Evolutionary conservation across 192 early-diverging fungal genomes (phyloP).

Genomic region (Coemansia asiatica): DNA sequence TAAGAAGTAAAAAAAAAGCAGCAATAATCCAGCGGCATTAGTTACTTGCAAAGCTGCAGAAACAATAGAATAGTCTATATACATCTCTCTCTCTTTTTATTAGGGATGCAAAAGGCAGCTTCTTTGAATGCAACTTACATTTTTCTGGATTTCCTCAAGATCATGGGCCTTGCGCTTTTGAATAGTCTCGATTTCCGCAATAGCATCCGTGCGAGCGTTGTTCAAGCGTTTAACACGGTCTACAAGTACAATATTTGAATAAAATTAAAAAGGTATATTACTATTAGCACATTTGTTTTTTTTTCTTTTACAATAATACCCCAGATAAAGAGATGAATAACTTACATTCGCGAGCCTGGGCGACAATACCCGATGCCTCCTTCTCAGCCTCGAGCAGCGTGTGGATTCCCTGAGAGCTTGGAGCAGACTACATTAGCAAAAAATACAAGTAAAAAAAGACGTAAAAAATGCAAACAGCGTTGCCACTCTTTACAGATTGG

Average conservation of each 20-base stretch:
- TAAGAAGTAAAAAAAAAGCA: background rate
- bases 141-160: conserved; percentile 37
- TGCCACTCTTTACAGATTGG: background rate
- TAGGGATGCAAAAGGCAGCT: no score
- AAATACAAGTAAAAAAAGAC: background rate
- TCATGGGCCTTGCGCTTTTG: conserved; percentile 84
- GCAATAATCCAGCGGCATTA: background rate
- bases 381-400: conserved; percentile 97
- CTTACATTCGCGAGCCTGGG: conserved; percentile 80
- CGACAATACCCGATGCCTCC: conserved; percentile 90
- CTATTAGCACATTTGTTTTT: background rate
- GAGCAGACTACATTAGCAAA: conserved; percentile 47
- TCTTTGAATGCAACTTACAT: conserved; percentile 11
- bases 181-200: conserved; percentile 85
- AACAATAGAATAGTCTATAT: background rate
- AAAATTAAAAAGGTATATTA: background rate
- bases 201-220: conserved; percentile 92
- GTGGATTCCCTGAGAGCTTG: conserved; percentile 88
- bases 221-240: conserved; percentile 89
- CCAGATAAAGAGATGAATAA: background rate
- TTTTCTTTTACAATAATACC: conserved; percentile 32
- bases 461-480: background rate
- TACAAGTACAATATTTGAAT: conserved; percentile 8
- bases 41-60: no score
- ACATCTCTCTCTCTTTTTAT: background rate